Conservation (phyloP, 2,329 filamentous ascomycete genomes). For the Metarhizium robertsii region DNA sequence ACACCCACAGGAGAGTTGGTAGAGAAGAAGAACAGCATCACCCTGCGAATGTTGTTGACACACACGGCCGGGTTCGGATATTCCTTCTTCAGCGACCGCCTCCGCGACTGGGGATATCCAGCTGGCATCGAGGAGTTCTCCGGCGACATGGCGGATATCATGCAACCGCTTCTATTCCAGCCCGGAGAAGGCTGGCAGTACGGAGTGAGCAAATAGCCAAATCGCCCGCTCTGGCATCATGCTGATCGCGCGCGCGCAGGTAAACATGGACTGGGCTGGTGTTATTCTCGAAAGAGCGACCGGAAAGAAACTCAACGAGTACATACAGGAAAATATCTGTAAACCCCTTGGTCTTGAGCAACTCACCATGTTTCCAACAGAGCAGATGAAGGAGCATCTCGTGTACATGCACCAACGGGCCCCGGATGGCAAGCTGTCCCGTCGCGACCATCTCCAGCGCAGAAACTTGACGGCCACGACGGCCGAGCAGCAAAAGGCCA, state of each 20-base stretch:
- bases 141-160: slow-evolving; percentile 40
- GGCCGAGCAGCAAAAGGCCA: slow-evolving; percentile 28
- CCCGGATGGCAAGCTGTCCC: slow-evolving; percentile 28
- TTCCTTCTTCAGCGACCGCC: slow-evolving; percentile 39
- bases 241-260: slow-evolving; percentile 22
- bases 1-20: slow-evolving; percentile 25
- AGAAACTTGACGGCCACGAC: slow-evolving; percentile 31
- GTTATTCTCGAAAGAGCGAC: slow-evolving; percentile 36
- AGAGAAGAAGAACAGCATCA: slow-evolving; percentile 40
- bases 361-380: slow-evolving; percentile 47
- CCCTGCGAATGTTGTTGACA: slow-evolving; percentile 46
- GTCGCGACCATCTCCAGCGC: slow-evolving; percentile 41
- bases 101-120: slow-evolving; percentile 38
- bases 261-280: slow-evolving; percentile 44
- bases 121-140: slow-evolving; percentile 49
- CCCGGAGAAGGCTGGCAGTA: slow-evolving; percentile 56
- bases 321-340: slow-evolving; percentile 38
- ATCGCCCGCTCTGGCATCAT: too few species aligned
- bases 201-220: slow-evolving; percentile 29
- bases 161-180: slow-evolving; percentile 49
- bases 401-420: slow-evolving; percentile 47
- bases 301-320: slow-evolving; percentile 34
- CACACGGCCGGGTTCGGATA: slow-evolving; percentile 51
- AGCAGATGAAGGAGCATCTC: slow-evolving; percentile 42
- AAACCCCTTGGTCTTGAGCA: slow-evolving; percentile 36